phyloP scores from a whole-genome alignment of 176 grass and related monocot species.

The Rhynchospora tenuis region DNA sequence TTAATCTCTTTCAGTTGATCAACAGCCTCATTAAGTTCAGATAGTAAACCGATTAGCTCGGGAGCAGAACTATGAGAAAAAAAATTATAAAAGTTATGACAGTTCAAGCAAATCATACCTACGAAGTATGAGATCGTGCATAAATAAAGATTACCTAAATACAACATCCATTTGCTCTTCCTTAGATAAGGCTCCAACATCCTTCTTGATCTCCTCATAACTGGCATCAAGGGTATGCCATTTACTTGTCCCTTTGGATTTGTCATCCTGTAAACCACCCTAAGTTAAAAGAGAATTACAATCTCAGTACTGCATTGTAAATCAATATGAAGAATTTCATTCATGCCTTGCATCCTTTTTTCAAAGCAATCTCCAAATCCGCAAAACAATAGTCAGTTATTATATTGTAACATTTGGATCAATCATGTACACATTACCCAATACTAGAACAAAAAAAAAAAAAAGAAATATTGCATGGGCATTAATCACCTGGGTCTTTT shows the following conservation, averaged over 20 bases:
- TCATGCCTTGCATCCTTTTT: background rate
- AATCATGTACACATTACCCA: background rate
- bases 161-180: constrained; percentile 61
- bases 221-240: background rate
- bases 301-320: background rate
- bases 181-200: constrained; percentile 44
- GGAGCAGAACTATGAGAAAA: constrained; percentile 71
- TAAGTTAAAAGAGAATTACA: background rate
- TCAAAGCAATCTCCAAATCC: background rate
- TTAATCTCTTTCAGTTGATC: constrained; percentile 55
- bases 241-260: constrained; percentile 21
- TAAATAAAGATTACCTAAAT: constrained; percentile 48
- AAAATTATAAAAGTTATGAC: background rate
- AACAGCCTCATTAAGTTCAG: constrained; percentile 62
- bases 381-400: background rate
- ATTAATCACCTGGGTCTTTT: constrained; percentile 44
- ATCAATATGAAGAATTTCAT: background rate
- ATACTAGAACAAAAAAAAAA: background rate
- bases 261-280: constrained; percentile 32
- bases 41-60: constrained; percentile 78
- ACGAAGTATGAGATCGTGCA: background rate
- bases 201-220: constrained; percentile 44
- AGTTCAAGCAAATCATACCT: background rate
- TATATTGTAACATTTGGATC: background rate
- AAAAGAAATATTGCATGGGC: background rate